phyloP scores from a whole-genome alignment of 163 green algal genomes.

The Scenedesmus sp. region DNA sequence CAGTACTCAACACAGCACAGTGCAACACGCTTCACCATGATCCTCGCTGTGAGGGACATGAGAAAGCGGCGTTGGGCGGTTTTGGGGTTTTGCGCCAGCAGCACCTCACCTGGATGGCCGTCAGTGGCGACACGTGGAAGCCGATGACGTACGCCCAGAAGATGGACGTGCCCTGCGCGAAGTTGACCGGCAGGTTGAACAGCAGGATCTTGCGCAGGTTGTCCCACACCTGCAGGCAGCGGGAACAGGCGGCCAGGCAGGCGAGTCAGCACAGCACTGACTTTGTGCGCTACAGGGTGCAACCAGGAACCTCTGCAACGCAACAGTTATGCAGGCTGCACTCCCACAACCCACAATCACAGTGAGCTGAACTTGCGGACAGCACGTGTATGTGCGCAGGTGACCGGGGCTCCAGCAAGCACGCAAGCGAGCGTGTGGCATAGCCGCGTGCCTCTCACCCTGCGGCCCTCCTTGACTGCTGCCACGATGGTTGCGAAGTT shows the following conservation, averaged over 20 bases:
- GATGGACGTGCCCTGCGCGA: conserved; percentile 61
- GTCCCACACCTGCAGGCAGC: conserved; percentile 54
- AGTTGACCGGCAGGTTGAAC: conserved; percentile 68
- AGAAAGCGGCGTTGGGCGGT: not conserved
- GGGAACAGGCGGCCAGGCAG: not conserved
- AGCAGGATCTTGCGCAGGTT: conserved; percentile 66
- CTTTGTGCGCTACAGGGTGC: no score
- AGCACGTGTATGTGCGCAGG: not conserved
- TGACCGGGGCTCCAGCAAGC: not conserved
- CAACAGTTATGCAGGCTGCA: no score
- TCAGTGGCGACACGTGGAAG: conserved; percentile 58
- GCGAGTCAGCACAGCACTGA: not conserved
- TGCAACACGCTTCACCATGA: no score
- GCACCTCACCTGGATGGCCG: conserved; percentile 52
- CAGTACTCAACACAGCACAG: no score
- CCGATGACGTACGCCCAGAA: conserved; percentile 60
- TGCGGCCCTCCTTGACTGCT: conserved; percentile 73
- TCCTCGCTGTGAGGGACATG: no score
- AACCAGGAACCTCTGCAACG: no score
- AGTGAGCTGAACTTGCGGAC: not conserved
- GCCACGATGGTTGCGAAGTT: conserved; percentile 92
- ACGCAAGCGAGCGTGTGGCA: not conserved
- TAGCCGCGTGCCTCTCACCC: conserved; percentile 56
- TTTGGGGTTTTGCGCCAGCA: not conserved
- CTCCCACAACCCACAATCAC: not conserved